phyloP scores from a whole-genome alignment of 2,329 filamentous ascomycete genomes.

The Pseudogymnoascus sp. region DNA sequence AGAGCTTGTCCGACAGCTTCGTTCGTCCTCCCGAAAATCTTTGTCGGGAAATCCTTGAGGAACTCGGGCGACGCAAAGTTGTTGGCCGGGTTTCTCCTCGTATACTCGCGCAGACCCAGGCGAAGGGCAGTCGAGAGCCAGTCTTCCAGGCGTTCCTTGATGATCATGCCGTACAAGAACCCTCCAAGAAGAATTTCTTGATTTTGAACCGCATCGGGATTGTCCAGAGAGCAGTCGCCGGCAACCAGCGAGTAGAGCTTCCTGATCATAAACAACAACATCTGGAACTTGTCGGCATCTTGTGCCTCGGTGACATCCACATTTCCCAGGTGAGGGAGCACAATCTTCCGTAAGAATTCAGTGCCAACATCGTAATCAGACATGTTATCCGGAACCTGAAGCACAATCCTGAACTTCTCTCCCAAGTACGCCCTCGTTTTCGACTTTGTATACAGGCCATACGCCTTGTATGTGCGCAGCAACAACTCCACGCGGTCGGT shows the following conservation, averaged over 20 bases:
- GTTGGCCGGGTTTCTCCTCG: constrained; percentile 48
- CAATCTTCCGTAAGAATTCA: constrained; percentile 83
- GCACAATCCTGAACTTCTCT: constrained; percentile 80
- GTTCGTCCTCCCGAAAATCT: constrained; percentile 72
- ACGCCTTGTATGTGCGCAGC: constrained; percentile 86
- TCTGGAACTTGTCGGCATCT: constrained; percentile 85
- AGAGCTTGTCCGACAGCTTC: constrained; percentile 81
- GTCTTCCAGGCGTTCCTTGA: constrained; percentile 92
- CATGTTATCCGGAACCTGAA: constrained; percentile 76
- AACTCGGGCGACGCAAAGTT: constrained; percentile 74
- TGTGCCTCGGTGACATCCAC: constrained; percentile 74
- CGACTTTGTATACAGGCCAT: constrained; percentile 70
- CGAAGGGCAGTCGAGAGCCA: constrained; percentile 56
- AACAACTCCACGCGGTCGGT: constrained; percentile 90
- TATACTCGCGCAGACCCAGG: constrained; percentile 46
- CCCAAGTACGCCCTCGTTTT: constrained; percentile 83
- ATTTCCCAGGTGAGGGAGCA: constrained; percentile 85
- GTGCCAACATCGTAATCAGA: constrained; percentile 82
- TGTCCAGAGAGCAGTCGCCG: constrained; percentile 87
- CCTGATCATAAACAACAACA: constrained; percentile 90
- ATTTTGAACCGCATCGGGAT: constrained; percentile 92
- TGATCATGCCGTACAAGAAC: constrained; percentile 86
- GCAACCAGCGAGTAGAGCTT: constrained; percentile 92
- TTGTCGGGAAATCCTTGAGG: constrained; percentile 66
- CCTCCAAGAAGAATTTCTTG: constrained; percentile 92